Percentiles rank a stretch among this genome's conserved stretches.
Evolutionary conservation across 2,329 filamentous ascomycete species (phyloP).

Genomic region (Tolypocladium album): DNA sequence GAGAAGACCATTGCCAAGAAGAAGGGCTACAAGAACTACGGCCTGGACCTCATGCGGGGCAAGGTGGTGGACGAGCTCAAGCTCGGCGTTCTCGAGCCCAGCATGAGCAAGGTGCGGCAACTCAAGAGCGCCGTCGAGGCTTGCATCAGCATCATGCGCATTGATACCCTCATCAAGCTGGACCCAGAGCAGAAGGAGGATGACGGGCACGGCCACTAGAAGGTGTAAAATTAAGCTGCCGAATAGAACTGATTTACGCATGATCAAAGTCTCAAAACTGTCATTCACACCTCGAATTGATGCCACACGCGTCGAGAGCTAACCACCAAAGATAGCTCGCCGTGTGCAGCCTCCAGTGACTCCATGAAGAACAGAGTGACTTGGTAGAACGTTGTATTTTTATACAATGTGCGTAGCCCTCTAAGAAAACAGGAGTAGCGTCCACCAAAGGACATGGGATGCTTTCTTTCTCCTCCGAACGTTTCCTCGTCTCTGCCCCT

Average conservation of each 20-base stretch:
- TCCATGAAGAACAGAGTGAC: too few species aligned
- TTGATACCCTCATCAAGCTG: constrained; percentile 96
- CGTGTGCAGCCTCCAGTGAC: not conserved
- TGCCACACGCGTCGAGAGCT: not conserved
- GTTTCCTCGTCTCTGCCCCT: constrained; percentile 6
- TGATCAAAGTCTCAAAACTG: not conserved
- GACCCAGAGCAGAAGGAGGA: constrained; percentile 77
- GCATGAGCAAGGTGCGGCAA: constrained; percentile 96
- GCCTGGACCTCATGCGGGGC: constrained; percentile 78
- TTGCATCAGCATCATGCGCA: constrained; percentile 98
- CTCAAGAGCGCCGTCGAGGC: constrained; percentile 97
- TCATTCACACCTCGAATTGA: not conserved
- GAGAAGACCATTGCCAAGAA: constrained; percentile 85
- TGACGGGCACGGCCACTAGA: constrained; percentile 75
- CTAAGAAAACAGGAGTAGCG: constrained; percentile 20
- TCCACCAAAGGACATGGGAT: constrained; percentile 10
- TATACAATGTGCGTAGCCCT: constrained; percentile 25
- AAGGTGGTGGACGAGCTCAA: constrained; percentile 91
- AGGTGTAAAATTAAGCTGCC: not conserved
- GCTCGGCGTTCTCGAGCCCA: constrained; percentile 89
- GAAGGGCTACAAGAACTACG: constrained; percentile 99
- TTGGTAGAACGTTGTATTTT: constrained; percentile 22
- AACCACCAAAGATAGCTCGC: too few species aligned
- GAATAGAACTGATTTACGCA: not conserved
- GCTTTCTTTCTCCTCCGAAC: not conserved